Base-by-base conservation (phyloP, 2,329 filamentous ascomycete species). In the Sphaerostilbella broomeana region DNA sequence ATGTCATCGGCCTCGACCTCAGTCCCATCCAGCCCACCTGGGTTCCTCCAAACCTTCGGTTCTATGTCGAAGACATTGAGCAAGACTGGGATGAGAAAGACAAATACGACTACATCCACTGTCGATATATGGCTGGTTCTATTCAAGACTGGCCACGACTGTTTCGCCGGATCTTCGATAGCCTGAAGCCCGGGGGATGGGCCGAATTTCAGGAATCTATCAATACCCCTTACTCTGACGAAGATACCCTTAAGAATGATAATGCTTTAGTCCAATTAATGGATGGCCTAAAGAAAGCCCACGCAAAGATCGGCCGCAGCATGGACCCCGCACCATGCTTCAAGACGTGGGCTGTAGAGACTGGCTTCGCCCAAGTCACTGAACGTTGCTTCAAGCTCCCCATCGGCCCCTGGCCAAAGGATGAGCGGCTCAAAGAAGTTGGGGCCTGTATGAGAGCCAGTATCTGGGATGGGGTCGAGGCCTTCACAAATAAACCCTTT, bases 321-420 rank as follows among this genome's bases (percentile, higher is more conserved):
- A 53, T 60, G 40, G 46, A 52, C 5, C 53, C 54, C 19, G 47
- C 58, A 16, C 49, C 53, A n/a, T 53, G 53, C 25, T 51, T 54
- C 35, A 50, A 52, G 10, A 47, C 54, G 7, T 45, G 50, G n/a
- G 34, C 61, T 3, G 21, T 36, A 7, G 51, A 53, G 5, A 62
- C 63, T 2, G 68, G 68, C 0, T 71, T 66, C 32, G 51, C 59
- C 13, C 61, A 69, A 38, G 53, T 70, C 4, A 50, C 52, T 4
- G 59, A 63, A 19, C 50, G 54, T 13, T 54, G 58, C 6, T 60
- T 62, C 47, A 67, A 71, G 49, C 56, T 73, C 8, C 71, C 72
- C 0, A 61, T 69, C 6, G 69, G 67, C 12, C 53, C 57, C 0
- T 76, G 72, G 72, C 60, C 70, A 0, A 63, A 56, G 34, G 65